Conservation (phyloP, 1,284 basidiomycete species). For the Chiua sp. region DNA sequence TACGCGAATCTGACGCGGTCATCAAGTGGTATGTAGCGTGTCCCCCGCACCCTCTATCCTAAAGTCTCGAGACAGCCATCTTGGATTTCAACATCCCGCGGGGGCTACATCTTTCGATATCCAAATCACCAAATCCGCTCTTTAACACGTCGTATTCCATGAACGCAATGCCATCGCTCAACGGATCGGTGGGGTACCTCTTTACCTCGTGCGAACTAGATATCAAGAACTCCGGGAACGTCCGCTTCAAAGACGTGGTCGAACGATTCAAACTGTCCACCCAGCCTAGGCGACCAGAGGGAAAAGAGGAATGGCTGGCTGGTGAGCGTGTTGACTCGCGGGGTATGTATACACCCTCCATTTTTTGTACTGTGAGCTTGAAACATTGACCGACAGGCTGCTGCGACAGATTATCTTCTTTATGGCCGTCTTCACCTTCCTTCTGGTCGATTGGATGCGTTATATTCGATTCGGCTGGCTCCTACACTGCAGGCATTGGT, state of each 20-base stretch:
- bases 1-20: conserved; percentile 91
- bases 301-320: conserved; percentile 78
- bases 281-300: conserved; percentile 76
- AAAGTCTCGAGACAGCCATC: conserved; percentile 57
- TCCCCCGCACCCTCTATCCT: conserved; percentile 1
- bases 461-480: conserved; percentile 84
- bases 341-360: conserved; percentile 53
- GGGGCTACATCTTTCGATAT: conserved; percentile 82
- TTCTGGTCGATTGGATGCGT: conserved; percentile 84
- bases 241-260: conserved; percentile 88
- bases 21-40: conserved; percentile 67
- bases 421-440: conserved; percentile 95
- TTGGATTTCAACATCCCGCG: conserved; percentile 85
- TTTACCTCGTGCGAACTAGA: conserved; percentile 86
- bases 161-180: conserved; percentile 89
- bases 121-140: conserved; percentile 88
- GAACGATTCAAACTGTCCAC: conserved; percentile 85
- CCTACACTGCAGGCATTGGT: conserved; percentile 74
- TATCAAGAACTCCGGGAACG: conserved; percentile 71
- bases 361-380: conserved; percentile 13
- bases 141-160: conserved; percentile 94
- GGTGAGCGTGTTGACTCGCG: conserved; percentile 80
- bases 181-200: conserved; percentile 94
- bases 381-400: conserved; percentile 23
- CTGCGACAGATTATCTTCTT: conserved; percentile 77